Percentiles rank a stretch among this genome's conserved stretches.
These are phyloP conservation scores for Passiflora organensis DNA, from an alignment of 345 rosid species.

Conservation along the genomic window DNA sequence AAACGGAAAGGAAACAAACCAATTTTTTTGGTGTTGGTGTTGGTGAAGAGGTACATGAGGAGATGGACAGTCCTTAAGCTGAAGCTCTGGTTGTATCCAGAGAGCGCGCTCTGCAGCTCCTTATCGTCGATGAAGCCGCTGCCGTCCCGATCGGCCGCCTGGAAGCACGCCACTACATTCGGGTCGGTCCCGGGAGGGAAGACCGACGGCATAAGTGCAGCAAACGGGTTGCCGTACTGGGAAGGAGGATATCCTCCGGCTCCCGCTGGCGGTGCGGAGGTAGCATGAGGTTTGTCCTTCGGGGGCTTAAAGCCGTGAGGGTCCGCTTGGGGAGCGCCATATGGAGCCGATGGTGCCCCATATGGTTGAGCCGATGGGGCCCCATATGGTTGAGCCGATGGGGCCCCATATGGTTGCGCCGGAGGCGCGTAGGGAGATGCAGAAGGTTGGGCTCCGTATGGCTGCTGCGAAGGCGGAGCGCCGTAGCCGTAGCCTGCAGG, in stretches of 20 bases:
- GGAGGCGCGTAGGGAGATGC: slow-evolving; percentile 14
- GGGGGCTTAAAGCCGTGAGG: slow-evolving; percentile 53
- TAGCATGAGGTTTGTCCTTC: slow-evolving; percentile 48
- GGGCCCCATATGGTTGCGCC: slow-evolving; percentile 32
- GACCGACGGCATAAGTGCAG: slow-evolving; percentile 63
- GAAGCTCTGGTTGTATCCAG: slow-evolving; percentile 74
- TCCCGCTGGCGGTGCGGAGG: slow-evolving; percentile 26
- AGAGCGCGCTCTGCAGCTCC: slow-evolving; percentile 82
- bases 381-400: slow-evolving; percentile 31
- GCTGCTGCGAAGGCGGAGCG: slow-evolving; percentile 29
- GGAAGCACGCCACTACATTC: slow-evolving; percentile 66
- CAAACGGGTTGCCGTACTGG: slow-evolving; percentile 57
- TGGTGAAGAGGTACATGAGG: slow-evolving; percentile 80
- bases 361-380: slow-evolving; percentile 27
- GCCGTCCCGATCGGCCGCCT: slow-evolving; percentile 75
- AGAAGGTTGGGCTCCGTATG: slow-evolving; percentile 36
- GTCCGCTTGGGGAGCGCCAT: slow-evolving; percentile 29
- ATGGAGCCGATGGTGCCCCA: slow-evolving; percentile 38
- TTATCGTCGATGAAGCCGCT: slow-evolving; percentile 87
- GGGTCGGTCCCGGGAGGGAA: slow-evolving; percentile 95
- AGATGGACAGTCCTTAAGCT: slow-evolving; percentile 84
- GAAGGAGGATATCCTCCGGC: slow-evolving; percentile 34
- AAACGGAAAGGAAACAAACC: slow-evolving; percentile 42
- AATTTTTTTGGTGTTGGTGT: slow-evolving; percentile 60
- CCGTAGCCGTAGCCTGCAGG: slow-evolving; percentile 64